A percentile compares a stretch with the other conserved stretches of the same genome.
Conservation (phyloP, 106 monocot genomes). For the Acorus gramineus region DNA sequence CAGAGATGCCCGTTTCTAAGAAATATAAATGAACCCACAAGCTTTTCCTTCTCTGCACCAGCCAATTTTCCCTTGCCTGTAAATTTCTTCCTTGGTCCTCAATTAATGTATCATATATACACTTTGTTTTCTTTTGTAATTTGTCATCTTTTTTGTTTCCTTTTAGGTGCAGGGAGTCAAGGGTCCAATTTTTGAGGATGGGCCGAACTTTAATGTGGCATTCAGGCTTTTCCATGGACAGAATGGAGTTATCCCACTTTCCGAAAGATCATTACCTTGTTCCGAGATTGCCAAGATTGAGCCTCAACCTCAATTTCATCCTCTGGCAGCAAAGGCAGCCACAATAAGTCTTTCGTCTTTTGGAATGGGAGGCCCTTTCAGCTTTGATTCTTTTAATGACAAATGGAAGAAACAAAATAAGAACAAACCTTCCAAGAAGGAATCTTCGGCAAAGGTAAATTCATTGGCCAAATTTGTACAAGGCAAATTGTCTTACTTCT, state of each 20-base stretch:
- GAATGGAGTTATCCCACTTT: constrained; percentile 76
- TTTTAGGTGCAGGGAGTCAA: constrained; percentile 42
- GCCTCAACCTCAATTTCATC: constrained; percentile 42
- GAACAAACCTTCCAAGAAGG: constrained; percentile 24
- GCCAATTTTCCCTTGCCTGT: constrained; percentile 45
- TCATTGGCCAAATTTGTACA: background rate
- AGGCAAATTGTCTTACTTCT: too few relatives aligned
- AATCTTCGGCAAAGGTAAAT: constrained; percentile 27
- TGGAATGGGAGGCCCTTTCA: constrained; percentile 70
- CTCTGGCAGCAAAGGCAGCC: constrained; percentile 83
- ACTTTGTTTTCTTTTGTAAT: background rate
- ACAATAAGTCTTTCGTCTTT: constrained; percentile 78
- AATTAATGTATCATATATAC: background rate
- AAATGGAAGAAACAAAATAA: constrained; percentile 59
- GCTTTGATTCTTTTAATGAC: constrained; percentile 73
- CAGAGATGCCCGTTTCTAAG: constrained; percentile 84
- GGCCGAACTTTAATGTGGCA: constrained; percentile 74
- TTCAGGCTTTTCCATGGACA: constrained; percentile 80
- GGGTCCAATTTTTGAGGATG: constrained; percentile 97
- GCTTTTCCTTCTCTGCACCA: constrained; percentile 51
- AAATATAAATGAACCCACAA: constrained; percentile 85
- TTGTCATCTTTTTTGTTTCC: background rate
- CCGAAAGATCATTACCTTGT: constrained; percentile 24
- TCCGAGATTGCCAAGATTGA: constrained; percentile 17
- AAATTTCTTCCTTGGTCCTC: constrained; percentile 1